Percentiles rank a stretch among this genome's conserved stretches.
phyloP scores from a whole-genome alignment of 192 early-diverging fungal species.

The Gryganskiella cystojenkinii region DNA sequence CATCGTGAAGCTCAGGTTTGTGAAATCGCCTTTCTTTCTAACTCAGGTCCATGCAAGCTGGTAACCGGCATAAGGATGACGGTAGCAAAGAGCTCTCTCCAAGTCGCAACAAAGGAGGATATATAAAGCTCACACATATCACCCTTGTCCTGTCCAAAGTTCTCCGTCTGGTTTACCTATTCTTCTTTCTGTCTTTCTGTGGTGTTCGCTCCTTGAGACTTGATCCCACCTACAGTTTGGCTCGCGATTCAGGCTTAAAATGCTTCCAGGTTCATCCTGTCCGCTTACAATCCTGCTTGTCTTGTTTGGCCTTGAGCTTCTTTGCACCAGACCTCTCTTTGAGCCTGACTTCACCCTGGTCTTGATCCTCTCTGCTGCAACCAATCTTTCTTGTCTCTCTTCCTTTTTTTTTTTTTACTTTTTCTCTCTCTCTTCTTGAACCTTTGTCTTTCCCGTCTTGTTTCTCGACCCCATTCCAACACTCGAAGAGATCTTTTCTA shows the following conservation, averaged over 20 bases:
- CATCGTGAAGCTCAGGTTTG: too few relatives aligned
- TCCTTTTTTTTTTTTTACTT: neutral
- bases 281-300: neutral
- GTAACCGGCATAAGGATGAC: too few relatives aligned
- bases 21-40: too few relatives aligned
- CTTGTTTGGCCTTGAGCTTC: too few relatives aligned
- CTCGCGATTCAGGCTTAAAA: neutral
- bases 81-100: too few relatives aligned
- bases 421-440: neutral
- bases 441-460: neutral
- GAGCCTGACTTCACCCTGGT: neutral
- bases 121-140: too few relatives aligned
- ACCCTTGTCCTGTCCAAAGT: neutral
- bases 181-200: neutral
- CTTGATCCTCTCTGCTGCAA: neutral
- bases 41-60: too few relatives aligned
- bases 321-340: neutral
- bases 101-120: too few relatives aligned
- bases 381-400: neutral
- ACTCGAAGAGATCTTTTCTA: neutral
- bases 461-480: neutral
- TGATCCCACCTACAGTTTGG: neutral
- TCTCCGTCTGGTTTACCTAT: neutral
- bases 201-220: neutral
- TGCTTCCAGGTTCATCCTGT: neutral